Conservation (phyloP, 768 basidiomycete genomes). For the Suillus bovinus region DNA sequence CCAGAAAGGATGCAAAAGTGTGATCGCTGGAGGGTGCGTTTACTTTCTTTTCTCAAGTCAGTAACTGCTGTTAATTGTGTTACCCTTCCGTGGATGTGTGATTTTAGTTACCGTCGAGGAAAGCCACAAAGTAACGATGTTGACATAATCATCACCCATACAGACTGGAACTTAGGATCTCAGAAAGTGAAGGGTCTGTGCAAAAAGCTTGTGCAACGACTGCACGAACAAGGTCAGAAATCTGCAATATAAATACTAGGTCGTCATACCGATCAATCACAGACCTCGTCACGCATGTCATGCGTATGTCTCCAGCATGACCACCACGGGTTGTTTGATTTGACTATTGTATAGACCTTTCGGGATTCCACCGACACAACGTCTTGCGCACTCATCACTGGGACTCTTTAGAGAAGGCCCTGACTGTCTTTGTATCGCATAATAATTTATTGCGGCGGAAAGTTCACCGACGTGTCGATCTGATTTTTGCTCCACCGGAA, state of each 20-base stretch:
- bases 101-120: conserved; percentile 76
- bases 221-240: conserved; percentile 56
- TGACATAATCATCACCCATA: conserved; percentile 86
- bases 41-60: not conserved
- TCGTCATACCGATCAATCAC: conserved; percentile 1
- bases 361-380: conserved; percentile 57
- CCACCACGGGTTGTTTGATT: not conserved
- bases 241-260: not conserved
- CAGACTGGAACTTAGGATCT: conserved; percentile 43
- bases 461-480: conserved; percentile 71
- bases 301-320: conserved; percentile 53
- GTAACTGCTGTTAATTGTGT: not conserved
- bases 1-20: conserved; percentile 67
- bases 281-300: conserved; percentile 82
- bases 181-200: conserved; percentile 62
- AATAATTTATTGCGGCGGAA: conserved; percentile 32
- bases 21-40: conserved; percentile 80
- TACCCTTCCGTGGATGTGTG: not conserved
- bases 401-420: conserved; percentile 82
- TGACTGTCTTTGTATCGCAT: conserved; percentile 78
- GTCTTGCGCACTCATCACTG: conserved; percentile 59
- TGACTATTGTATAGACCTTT: conserved; percentile 46
- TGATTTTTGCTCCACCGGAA: conserved; percentile 77
- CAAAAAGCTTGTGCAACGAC: conserved; percentile 53
- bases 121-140: conserved; percentile 82